A percentile compares a stretch with the other conserved stretches of the same genome.
These are phyloP conservation scores for Cicer judaicum DNA, from an alignment of 306 rosid genomes.

Conservation along the genomic window DNA sequence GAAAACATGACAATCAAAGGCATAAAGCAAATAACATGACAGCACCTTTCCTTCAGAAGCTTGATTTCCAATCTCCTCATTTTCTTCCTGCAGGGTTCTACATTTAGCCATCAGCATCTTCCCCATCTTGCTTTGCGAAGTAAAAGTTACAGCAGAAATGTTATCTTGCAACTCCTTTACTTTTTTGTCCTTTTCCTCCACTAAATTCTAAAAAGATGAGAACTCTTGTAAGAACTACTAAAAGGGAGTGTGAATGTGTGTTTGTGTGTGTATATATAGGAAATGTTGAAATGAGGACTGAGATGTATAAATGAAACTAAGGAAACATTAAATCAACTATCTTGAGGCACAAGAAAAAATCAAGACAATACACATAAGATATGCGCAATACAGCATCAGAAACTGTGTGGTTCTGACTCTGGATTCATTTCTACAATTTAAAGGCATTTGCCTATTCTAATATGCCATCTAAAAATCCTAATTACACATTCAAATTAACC, in stretches of 20 bases:
- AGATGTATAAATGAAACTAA: conserved; percentile 15
- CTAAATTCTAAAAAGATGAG: conserved; percentile 65
- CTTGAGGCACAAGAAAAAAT: conserved; percentile 7
- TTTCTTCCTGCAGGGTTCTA: conserved; percentile 96
- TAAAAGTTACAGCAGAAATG: conserved; percentile 78
- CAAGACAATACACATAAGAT: conserved; percentile 9
- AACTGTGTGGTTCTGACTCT: not conserved
- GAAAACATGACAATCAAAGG: conserved; percentile 3
- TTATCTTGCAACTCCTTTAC: conserved; percentile 91
- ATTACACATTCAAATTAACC: conserved; percentile 2
- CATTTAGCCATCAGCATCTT: conserved; percentile 97
- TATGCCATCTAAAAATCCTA: not conserved
- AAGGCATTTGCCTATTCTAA: conserved; percentile 31
- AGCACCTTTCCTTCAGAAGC: conserved; percentile 99
- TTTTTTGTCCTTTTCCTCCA: conserved; percentile 91
- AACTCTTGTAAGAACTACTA: conserved; percentile 43
- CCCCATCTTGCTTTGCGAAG: conserved; percentile 98
- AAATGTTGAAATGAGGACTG: not conserved
- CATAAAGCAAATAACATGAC: conserved; percentile 23
- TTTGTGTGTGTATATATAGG: not conserved
- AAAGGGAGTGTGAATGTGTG: not conserved
- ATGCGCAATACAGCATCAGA: conserved; percentile 7
- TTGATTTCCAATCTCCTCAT: conserved; percentile 96
- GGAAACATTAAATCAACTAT: conserved; percentile 13
- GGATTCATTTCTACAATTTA: not conserved